Conservation (phyloP, 2,329 filamentous ascomycete genomes). For the Claviceps citrina region DNA sequence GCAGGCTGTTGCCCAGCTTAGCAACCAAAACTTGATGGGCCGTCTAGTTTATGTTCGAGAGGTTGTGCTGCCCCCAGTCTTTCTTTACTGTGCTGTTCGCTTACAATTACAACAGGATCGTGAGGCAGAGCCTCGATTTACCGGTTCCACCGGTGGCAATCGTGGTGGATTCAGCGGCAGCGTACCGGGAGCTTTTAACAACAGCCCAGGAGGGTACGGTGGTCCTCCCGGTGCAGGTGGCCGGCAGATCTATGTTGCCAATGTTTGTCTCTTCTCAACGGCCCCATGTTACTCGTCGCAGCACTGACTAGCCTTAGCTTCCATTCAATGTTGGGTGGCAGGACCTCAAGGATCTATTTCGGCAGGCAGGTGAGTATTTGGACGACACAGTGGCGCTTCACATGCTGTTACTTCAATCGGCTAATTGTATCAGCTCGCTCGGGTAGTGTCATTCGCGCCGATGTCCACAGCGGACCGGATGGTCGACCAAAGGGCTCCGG, state of each 20-base stretch:
- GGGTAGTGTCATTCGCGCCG: slow-evolving; percentile 79
- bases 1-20: slow-evolving; percentile 89
- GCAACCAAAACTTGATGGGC: slow-evolving; percentile 98
- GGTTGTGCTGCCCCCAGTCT: slow-evolving; percentile 35
- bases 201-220: slow-evolving; percentile 39
- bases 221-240: slow-evolving; percentile 36
- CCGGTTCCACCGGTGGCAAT: slow-evolving; percentile 49
- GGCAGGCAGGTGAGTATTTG: slow-evolving; percentile 70
- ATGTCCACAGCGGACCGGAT: slow-evolving; percentile 83
- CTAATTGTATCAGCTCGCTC: slow-evolving; percentile 30
- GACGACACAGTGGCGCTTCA: not conserved
- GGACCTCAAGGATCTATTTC: slow-evolving; percentile 95
- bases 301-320: slow-evolving; percentile 42
- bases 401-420: not conserved
- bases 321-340: slow-evolving; percentile 98
- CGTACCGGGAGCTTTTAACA: slow-evolving; percentile 31
- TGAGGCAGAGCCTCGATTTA: slow-evolving; percentile 94
- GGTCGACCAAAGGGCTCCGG: slow-evolving; percentile 92
- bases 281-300: not conserved
- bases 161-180: slow-evolving; percentile 47
- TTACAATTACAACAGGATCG: slow-evolving; percentile 51
- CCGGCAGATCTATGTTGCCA: slow-evolving; percentile 92
- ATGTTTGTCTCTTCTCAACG: slow-evolving; percentile 57
- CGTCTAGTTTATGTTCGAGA: slow-evolving; percentile 97
- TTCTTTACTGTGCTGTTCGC: not conserved